Evolutionary conservation across 2,329 filamentous ascomycete genomes (phyloP).

Genomic region (Epichloe bromicola): DNA sequence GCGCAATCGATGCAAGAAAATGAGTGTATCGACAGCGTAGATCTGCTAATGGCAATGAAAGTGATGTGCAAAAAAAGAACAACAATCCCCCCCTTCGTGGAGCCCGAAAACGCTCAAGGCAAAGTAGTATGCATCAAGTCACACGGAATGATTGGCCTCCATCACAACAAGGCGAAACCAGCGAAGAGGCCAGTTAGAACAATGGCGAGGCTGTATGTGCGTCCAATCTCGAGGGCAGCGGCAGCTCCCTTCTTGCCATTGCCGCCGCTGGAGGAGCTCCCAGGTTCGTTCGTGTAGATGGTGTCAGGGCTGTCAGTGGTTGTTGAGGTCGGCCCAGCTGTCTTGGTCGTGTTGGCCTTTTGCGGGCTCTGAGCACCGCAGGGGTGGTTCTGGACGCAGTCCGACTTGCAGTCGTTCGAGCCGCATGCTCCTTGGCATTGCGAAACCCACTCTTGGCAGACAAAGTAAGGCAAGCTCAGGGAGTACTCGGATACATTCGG

Average conservation of each 20-base stretch:
- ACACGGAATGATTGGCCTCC: not conserved
- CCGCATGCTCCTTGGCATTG: slow-evolving; percentile 67
- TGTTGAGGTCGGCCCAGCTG: slow-evolving; percentile 23
- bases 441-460: slow-evolving; percentile 58
- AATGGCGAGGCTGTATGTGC: slow-evolving; percentile 24
- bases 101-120: not conserved
- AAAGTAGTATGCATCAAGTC: not conserved
- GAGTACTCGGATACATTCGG: slow-evolving; percentile 69
- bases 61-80: not conserved
- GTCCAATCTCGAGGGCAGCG: slow-evolving; percentile 20
- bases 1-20: not conserved
- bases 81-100: not conserved
- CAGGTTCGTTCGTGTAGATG: slow-evolving; percentile 8
- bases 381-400: slow-evolving; percentile 4
- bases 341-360: slow-evolving; percentile 23
- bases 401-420: slow-evolving; percentile 44
- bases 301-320: slow-evolving; percentile 19
- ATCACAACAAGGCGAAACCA: slow-evolving; percentile 27
- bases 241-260: slow-evolving; percentile 16
- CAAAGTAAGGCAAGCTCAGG: slow-evolving; percentile 65
- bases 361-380: slow-evolving; percentile 15
- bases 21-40: not conserved
- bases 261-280: slow-evolving; percentile 9
- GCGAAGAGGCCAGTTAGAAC: slow-evolving; percentile 26
- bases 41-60: not conserved